Evolutionary conservation across 768 basidiomycete species (phyloP).

Genomic region (Mycena rosella): DNA sequence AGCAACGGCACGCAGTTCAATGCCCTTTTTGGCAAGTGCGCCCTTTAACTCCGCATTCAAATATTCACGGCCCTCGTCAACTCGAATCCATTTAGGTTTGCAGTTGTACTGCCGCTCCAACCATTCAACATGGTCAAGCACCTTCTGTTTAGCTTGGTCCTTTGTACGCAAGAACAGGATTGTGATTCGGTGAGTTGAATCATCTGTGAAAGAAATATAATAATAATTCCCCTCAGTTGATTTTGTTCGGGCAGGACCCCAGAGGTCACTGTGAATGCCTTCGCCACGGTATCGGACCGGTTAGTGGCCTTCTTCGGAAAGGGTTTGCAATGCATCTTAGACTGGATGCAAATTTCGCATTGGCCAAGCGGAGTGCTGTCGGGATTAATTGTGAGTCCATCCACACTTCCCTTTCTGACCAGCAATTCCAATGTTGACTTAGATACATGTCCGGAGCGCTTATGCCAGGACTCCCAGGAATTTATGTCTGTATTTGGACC

Average conservation of each 20-base stretch:
- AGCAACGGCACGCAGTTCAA: conserved; percentile 29
- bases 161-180: no score
- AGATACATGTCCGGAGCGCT: neutral
- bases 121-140: conserved; percentile 16
- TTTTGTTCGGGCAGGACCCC: conserved; percentile 9
- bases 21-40: conserved; percentile 41
- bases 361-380: neutral
- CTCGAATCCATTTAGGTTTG: conserved; percentile 30
- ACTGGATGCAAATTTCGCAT: conserved; percentile 1
- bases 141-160: no score
- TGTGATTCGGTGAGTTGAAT: conserved; percentile 3
- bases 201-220: conserved; percentile 13
- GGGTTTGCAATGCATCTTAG: conserved; percentile 16
- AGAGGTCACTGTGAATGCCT: neutral
- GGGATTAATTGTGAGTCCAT: no score
- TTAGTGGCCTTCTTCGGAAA: conserved; percentile 3
- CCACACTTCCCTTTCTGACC: no score
- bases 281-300: neutral
- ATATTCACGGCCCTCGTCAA: conserved; percentile 48
- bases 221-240: conserved; percentile 11
- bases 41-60: conserved; percentile 39
- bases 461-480: conserved; percentile 6
- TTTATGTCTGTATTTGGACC: neutral
- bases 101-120: conserved; percentile 31
- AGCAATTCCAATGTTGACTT: conserved; percentile 1